A percentile compares a stretch with the other conserved stretches of the same genome.
Conservation (phyloP, 106 monocot genomes). For the Vanilla planifolia region DNA sequence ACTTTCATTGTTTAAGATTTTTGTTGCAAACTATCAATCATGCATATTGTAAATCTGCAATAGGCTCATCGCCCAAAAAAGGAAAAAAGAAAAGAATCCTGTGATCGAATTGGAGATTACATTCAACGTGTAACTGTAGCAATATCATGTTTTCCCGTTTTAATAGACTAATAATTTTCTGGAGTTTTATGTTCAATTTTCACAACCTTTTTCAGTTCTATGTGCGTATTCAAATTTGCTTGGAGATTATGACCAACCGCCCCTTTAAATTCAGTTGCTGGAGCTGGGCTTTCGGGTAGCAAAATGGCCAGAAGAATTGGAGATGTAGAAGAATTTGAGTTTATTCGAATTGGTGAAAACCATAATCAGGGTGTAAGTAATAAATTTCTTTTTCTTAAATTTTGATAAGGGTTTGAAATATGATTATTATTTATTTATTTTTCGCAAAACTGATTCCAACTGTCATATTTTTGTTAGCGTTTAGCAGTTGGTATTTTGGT, state of each 20-base stretch:
- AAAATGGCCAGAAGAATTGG: conserved; percentile 99
- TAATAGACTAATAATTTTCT: not conserved
- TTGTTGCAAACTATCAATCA: too few relatives aligned
- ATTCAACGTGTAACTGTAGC: too few relatives aligned
- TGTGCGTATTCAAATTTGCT: not conserved
- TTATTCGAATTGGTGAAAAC: conserved; percentile 76
- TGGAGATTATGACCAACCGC: not conserved
- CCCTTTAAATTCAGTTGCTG: conserved; percentile 67
- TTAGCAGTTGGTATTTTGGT: conserved; percentile 84
- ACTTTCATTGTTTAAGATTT: too few relatives aligned
- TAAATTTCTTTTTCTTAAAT: not conserved
- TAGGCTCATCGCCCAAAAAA: too few relatives aligned
- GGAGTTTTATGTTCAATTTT: not conserved
- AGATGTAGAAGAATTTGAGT: conserved; percentile 89
- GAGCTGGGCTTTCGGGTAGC: conserved; percentile 96
- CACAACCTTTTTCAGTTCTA: not conserved
- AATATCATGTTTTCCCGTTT: not conserved
- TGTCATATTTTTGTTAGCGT: conserved; percentile 60
- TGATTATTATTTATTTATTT: too few relatives aligned
- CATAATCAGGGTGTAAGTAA: conserved; percentile 96
- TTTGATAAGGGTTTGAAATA: not conserved
- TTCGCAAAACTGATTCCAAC: too few relatives aligned
- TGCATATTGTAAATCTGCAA: too few relatives aligned
- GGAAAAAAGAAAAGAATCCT: too few relatives aligned
- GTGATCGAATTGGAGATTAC: too few relatives aligned